Percentiles rank a stretch among this genome's conserved stretches.
These are phyloP conservation scores for Homolaphlyctis polyrhiza DNA, from an alignment of 371 early-diverging fungal species.

Conservation along the genomic window DNA sequence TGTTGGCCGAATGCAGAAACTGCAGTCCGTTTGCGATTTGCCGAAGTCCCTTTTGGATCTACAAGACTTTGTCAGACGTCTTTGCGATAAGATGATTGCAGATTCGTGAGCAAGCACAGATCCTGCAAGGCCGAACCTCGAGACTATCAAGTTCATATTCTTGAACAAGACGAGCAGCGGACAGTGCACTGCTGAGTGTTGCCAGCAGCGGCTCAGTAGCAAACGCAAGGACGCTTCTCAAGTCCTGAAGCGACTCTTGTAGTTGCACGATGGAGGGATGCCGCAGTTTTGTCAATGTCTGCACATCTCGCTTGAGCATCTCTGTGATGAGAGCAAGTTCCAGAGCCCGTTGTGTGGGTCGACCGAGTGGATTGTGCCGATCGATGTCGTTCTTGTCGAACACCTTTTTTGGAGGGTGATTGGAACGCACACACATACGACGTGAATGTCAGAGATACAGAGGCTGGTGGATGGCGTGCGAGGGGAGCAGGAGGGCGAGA, in stretches of 20 bases:
- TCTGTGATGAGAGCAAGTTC: constrained; percentile 6
- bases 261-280: constrained; percentile 14
- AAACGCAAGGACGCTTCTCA: neutral
- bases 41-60: constrained; percentile 12
- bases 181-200: neutral
- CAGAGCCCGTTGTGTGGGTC: constrained; percentile 2
- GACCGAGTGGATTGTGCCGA: neutral
- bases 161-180: neutral
- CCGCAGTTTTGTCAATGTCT: constrained; percentile 6
- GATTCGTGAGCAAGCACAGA: neutral
- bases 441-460: too few relatives aligned
- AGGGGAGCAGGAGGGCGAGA: neutral
- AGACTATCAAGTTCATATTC: neutral
- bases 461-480: neutral
- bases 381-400: neutral
- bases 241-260: constrained; percentile 7
- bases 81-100: neutral
- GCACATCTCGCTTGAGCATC: constrained; percentile 3
- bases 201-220: constrained; percentile 1
- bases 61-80: too few relatives aligned
- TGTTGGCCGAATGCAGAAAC: constrained; percentile 11
- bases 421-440: too few relatives aligned
- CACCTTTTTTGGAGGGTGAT: too few relatives aligned
- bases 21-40: constrained; percentile 8
- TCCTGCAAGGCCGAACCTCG: neutral